These are phyloP conservation scores for Lachancea fermentati DNA, from an alignment of 805 yeast genomes.

Conservation along the genomic window DNA sequence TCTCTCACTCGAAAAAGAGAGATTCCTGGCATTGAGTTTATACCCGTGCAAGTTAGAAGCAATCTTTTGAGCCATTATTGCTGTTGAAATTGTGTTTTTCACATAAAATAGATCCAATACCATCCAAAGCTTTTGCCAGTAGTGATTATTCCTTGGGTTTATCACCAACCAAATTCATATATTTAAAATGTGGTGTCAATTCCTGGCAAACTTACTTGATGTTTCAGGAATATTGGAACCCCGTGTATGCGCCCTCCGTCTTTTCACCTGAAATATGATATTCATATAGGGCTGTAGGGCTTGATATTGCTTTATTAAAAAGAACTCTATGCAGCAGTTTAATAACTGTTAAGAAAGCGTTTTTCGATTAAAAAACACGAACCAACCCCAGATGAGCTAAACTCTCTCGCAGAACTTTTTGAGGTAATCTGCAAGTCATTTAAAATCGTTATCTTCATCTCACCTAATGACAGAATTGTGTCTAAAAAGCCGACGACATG, in stretches of 20 bases:
- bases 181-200: slow-evolving; percentile 20
- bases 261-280: slow-evolving; percentile 38
- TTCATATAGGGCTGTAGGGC: slow-evolving; percentile 46
- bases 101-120: slow-evolving; percentile 49
- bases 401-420: neutral
- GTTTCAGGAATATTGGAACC: slow-evolving; percentile 57
- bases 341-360: slow-evolving; percentile 48
- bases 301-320: slow-evolving; percentile 51
- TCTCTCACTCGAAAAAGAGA: slow-evolving; percentile 50
- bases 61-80: slow-evolving; percentile 57
- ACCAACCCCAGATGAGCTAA: slow-evolving; percentile 7
- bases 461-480: neutral
- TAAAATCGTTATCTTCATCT: neutral
- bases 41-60: slow-evolving; percentile 48
- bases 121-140: slow-evolving; percentile 15
- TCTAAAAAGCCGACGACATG: neutral
- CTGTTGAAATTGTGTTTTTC: slow-evolving; percentile 56
- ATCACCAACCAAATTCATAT: slow-evolving; percentile 15
- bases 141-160: slow-evolving; percentile 15
- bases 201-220: slow-evolving; percentile 21
- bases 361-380: slow-evolving; percentile 51
- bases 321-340: slow-evolving; percentile 30
- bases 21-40: slow-evolving; percentile 46
- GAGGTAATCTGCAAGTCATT: neutral
- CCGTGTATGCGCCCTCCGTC: slow-evolving; percentile 58